Conservation (phyloP, 2,329 filamentous ascomycete genomes). For the Fusarium marasasianum region DNA sequence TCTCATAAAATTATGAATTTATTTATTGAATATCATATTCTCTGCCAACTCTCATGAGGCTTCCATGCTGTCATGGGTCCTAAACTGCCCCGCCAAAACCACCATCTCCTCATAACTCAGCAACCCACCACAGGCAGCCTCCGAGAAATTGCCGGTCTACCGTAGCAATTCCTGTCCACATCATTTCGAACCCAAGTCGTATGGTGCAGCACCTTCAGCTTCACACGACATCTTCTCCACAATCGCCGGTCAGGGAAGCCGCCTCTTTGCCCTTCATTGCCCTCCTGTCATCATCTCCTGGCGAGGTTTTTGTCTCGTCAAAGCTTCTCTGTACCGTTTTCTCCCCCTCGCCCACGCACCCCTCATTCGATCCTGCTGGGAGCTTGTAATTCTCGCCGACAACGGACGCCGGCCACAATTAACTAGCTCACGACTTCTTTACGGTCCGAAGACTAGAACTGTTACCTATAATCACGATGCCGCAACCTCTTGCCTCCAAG, state of each 20-base stretch:
- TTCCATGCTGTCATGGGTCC: constrained; percentile 18
- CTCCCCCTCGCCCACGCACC: constrained; percentile 23
- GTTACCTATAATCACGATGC: constrained; percentile 60
- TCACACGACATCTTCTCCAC: constrained; percentile 24
- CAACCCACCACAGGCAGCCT: constrained; percentile 30
- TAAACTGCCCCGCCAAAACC: constrained; percentile 35
- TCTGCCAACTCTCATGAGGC: constrained; percentile 1
- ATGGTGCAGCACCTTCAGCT: constrained; percentile 18
- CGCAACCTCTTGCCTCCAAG: constrained; percentile 81
- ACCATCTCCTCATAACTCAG: constrained; percentile 35
- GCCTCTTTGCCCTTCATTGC: constrained; percentile 30
- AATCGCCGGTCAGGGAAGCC: constrained; percentile 39
- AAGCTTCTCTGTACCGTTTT: constrained; percentile 24
- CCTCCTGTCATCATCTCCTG: constrained; percentile 1
- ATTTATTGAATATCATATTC: neutral
- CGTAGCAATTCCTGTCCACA: constrained; percentile 43
- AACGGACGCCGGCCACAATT: constrained; percentile 13
- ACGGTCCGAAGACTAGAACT: neutral
- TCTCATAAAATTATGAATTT: neutral
- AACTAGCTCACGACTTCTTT: neutral
- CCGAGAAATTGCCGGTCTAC: constrained; percentile 45
- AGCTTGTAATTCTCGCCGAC: constrained; percentile 28
- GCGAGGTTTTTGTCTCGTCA: constrained; percentile 20
- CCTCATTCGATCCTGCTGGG: constrained; percentile 56
- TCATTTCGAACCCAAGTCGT: constrained; percentile 25